Conservation (phyloP, 176 grass and related monocot species). For the Urochloa ruziziensis region DNA sequence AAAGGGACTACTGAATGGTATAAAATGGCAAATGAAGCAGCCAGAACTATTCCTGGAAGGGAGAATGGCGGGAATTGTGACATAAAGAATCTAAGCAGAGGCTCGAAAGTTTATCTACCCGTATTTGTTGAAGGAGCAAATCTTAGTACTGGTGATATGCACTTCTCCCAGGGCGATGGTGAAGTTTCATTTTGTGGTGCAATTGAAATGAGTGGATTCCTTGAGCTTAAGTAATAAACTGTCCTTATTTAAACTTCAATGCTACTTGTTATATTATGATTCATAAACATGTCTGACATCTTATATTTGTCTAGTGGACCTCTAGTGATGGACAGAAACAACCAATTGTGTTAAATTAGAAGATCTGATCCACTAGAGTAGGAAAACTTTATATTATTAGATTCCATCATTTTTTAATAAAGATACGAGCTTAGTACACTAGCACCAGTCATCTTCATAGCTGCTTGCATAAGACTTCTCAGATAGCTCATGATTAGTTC, state of each 20-base stretch:
- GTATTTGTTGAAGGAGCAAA: constrained; percentile 93
- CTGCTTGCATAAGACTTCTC: not conserved
- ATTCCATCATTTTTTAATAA: not conserved
- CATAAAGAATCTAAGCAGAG: constrained; percentile 92
- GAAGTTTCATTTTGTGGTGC: constrained; percentile 96
- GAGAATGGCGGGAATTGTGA: constrained; percentile 97
- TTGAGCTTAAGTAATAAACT: constrained; percentile 86
- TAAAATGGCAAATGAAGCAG: constrained; percentile 78
- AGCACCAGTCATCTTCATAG: not conserved
- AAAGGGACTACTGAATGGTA: constrained; percentile 65
- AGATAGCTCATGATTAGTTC: not conserved
- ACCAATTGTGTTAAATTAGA: not conserved
- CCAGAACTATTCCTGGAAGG: constrained; percentile 84
- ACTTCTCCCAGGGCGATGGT: constrained; percentile 90
- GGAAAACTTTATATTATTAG: not conserved
- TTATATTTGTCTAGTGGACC: not conserved
- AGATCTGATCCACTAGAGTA: not conserved
- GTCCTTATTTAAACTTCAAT: constrained; percentile 19
- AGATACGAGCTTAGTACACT: not conserved
- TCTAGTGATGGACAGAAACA: not conserved
- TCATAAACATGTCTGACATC: not conserved
- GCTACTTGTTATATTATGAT: constrained; percentile 4
- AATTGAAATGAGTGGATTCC: constrained; percentile 99
- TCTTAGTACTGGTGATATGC: constrained; percentile 89
- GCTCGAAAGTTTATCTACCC: constrained; percentile 93